Evolutionary conservation across 2,329 filamentous ascomycete species (phyloP).

Genomic region (Corniculantispora saksenae): DNA sequence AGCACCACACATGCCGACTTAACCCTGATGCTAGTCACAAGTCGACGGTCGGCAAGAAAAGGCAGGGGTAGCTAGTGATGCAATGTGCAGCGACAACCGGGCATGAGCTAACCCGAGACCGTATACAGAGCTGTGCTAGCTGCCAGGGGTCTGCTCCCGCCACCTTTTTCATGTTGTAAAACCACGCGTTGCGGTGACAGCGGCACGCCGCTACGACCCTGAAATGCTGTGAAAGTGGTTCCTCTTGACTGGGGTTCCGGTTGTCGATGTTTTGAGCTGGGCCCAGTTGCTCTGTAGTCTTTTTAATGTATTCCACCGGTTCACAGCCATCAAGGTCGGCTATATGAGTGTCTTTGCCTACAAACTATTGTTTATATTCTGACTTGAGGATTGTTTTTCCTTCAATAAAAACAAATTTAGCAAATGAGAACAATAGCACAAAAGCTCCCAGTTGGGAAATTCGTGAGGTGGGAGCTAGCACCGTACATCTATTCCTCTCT

Average conservation of each 20-base stretch:
- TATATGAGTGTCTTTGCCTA: background rate
- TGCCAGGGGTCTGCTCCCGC: slow-evolving; percentile 1
- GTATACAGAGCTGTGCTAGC: background rate
- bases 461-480: background rate
- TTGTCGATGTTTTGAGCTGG: background rate
- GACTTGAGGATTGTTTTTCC: background rate
- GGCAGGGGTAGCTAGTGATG: background rate
- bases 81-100: slow-evolving; percentile 4
- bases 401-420: no score
- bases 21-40: background rate
- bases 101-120: slow-evolving; percentile 7
- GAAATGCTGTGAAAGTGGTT: background rate
- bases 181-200: background rate
- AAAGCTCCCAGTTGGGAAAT: background rate
- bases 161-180: no score
- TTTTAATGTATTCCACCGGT: background rate
- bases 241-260: background rate
- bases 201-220: slow-evolving; percentile 5
- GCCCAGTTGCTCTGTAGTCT: background rate
- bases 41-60: background rate
- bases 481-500: background rate
- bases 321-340: slow-evolving; percentile 3
- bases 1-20: slow-evolving; percentile 4
- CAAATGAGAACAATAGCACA: background rate
- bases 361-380: background rate